Evolutionary conservation across 306 rosid species (phyloP).

Genomic region (Sechiopsis laciniata): DNA sequence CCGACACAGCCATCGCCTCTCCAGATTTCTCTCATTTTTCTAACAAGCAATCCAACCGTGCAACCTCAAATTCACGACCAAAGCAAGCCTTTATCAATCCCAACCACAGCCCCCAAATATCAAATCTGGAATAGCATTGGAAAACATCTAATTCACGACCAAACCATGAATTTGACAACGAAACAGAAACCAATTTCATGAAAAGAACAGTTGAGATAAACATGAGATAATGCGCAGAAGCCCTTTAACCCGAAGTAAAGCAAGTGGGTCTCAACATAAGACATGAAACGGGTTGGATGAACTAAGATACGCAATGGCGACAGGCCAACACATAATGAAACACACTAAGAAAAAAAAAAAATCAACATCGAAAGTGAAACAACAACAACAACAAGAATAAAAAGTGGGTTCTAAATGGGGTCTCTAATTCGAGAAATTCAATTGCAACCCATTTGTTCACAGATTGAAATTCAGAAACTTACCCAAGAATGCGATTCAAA

Average conservation of each 20-base stretch:
- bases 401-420: slow-evolving; percentile 27
- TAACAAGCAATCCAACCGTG: slow-evolving; percentile 22
- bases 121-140: slow-evolving; percentile 34
- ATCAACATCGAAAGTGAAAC: slow-evolving; percentile 44
- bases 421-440: slow-evolving; percentile 26
- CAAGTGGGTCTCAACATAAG: slow-evolving; percentile 31
- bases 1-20: slow-evolving; percentile 26
- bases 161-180: slow-evolving; percentile 29
- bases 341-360: not conserved
- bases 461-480: slow-evolving; percentile 41
- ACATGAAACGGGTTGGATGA: slow-evolving; percentile 37
- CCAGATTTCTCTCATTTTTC: slow-evolving; percentile 31
- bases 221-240: slow-evolving; percentile 36
- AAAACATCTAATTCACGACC: slow-evolving; percentile 27
- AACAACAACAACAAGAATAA: slow-evolving; percentile 26
- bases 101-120: slow-evolving; percentile 17
- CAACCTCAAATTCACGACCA: slow-evolving; percentile 25
- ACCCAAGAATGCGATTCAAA: slow-evolving; percentile 45
- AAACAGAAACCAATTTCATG: not conserved
- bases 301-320: slow-evolving; percentile 48
- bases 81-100: slow-evolving; percentile 18
- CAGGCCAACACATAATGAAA: slow-evolving; percentile 36
- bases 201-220: not conserved
- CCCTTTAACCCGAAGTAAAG: slow-evolving; percentile 63
- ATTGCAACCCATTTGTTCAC: not conserved